These are phyloP conservation scores for Tuber borchii DNA, from an alignment of 495 filamentous ascomycete genomes.

Conservation along the genomic window DNA sequence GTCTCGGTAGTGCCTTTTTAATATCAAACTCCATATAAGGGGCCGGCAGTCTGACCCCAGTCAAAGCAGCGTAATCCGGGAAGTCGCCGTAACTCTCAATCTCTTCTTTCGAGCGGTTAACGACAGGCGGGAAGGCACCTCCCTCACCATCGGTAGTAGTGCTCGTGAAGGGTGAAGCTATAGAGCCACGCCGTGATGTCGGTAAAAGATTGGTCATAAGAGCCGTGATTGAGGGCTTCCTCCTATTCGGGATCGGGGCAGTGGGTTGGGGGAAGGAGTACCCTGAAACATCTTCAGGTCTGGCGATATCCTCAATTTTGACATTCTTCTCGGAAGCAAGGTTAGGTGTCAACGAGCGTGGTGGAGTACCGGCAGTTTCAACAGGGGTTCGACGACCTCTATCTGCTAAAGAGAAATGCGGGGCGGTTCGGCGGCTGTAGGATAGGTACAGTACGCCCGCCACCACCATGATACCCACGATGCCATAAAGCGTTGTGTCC, in stretches of 20 bases:
- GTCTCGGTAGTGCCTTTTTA: constrained; percentile 58
- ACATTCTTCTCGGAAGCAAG: not conserved
- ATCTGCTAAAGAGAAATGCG: not conserved
- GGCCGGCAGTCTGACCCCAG: constrained; percentile 67
- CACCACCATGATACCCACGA: not conserved
- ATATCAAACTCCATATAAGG: constrained; percentile 62
- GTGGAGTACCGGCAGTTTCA: not conserved
- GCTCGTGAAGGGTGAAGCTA: constrained; percentile 12
- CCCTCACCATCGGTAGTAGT: constrained; percentile 9
- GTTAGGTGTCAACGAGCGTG: not conserved
- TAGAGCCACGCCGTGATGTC: constrained; percentile 24
- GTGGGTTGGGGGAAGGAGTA: not conserved
- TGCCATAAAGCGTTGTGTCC: not conserved
- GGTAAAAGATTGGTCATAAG: constrained; percentile 29
- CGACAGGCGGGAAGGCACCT: constrained; percentile 7
- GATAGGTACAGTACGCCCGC: not conserved
- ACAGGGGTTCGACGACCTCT: not conserved
- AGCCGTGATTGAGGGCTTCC: constrained; percentile 19
- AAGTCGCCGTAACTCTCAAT: constrained; percentile 71
- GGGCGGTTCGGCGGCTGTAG: not conserved
- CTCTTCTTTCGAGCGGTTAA: constrained; percentile 53
- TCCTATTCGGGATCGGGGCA: not conserved
- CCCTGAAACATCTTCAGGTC: constrained; percentile 1
- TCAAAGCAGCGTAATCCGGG: constrained; percentile 71
- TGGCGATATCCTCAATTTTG: not conserved